Conservation (phyloP, 2,329 filamentous ascomycete genomes). For the Ophiostoma pallidulum region DNA sequence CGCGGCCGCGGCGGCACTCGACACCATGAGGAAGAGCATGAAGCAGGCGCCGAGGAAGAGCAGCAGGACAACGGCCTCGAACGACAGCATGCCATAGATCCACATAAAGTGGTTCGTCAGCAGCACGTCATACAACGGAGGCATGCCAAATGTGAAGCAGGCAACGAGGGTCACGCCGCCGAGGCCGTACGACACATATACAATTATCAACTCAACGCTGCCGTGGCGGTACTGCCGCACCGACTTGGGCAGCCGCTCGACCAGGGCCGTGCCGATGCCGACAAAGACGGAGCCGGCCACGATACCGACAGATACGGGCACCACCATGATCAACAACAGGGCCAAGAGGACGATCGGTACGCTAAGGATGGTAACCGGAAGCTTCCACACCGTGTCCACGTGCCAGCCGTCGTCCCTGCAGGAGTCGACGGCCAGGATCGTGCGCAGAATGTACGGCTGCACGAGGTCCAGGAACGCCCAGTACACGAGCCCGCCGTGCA, state of each 20-base stretch:
- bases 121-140: not conserved
- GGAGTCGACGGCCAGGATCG: slow-evolving; percentile 7
- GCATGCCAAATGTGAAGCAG: not conserved
- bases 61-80: not conserved
- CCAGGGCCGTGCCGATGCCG: not conserved
- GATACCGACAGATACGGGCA: not conserved
- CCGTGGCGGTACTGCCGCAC: not conserved
- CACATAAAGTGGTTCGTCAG: not conserved
- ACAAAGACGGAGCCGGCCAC: not conserved
- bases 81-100: not conserved
- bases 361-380: not conserved
- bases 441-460: slow-evolving; percentile 3
- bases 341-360: not conserved
- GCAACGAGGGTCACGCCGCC: not conserved
- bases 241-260: not conserved
- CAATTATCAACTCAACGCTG: not conserved
- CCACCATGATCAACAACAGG: not conserved
- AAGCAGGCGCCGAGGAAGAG: not conserved
- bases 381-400: not conserved
- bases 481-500: not conserved
- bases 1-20: not conserved
- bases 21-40: not conserved
- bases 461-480: slow-evolving; percentile 14
- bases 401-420: not conserved
- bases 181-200: not conserved